Base-by-base conservation (phyloP, 768 basidiomycete species). In the Pleurotus pulmonarius region DNA sequence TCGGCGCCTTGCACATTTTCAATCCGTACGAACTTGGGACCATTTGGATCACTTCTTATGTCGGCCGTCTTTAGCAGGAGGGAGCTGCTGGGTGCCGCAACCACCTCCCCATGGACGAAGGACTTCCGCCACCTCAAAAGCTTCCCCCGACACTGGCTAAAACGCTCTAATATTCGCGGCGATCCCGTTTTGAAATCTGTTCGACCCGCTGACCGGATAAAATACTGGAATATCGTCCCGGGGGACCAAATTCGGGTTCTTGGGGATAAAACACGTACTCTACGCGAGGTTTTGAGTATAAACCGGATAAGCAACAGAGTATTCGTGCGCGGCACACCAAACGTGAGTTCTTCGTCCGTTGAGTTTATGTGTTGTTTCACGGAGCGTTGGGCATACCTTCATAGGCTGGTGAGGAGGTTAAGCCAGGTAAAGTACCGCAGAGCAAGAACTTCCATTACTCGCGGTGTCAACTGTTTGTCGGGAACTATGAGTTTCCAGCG, bases 181-280 rank as follows among this genome's bases (percentile, higher is more conserved):
- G 69, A 75, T 60, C 72, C 0, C 39, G 67, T 69, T 57, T 59
- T 77, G 54, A 88, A 88, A 66, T 79, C 80, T 40, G 83, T 82
- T 45, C 76, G 79, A 11, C 78, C 82, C 9, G 76, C 78, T 56
- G 86, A 91, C 63, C 78, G 92, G 46, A 88, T 94, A 52, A 88
- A 90, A 67, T 83, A 82, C 65, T 94, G 92, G 92, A 94, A 93
- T 65, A 81, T 94, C 58, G 86, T 91, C 34, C 90, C 92, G 4
- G 92, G 92, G 5, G 92, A 94, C 73, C 81, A 79, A 54, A 83
- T 94, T 64, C 81, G 87, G 49, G 60, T 92, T 55, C 79, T 82
- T 5, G 87, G 88, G 22, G 86, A 90, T 68, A 74, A 76, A 58
- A 75, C 76, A 24, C 80, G 77, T 41, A 78, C 72, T 13, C 63